Base-by-base conservation (phyloP, 108 stramenopile species). In the Licmophora abbreviata region DNA sequence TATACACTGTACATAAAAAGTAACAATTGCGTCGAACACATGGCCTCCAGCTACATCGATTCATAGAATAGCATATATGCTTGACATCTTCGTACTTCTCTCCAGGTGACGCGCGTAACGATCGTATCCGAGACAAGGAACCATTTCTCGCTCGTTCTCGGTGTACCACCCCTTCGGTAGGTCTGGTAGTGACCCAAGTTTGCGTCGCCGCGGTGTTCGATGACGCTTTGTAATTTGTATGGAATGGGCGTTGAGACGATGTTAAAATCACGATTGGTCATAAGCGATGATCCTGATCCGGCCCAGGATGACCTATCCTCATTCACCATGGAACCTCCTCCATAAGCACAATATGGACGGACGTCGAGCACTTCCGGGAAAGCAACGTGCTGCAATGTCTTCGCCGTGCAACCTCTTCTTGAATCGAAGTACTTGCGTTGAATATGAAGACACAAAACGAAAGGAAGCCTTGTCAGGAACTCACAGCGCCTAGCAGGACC, bases 1-100 rank as follows among this genome's bases (percentile, higher is more conserved):
- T n/a, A n/a, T n/a, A n/a, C n/a, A n/a, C n/a, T n/a, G n/a, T n/a
- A n/a, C n/a, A n/a, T n/a, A n/a, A n/a, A n/a, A n/a, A n/a, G n/a
- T n/a, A n/a, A n/a, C n/a, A n/a, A n/a, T n/a, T n/a, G n/a, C n/a
- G n/a, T n/a, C n/a, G n/a, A n/a, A n/a, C n/a, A n/a, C n/a, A n/a
- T n/a, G n/a, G n/a, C n/a, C n/a, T n/a, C n/a, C n/a, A n/a, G 24
- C 23, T 49, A 68, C 17, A 74, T 43, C 22, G 62, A 63, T 36
- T 73, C 81, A 55, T 90, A 90, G 49, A 90, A 83, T 28, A 90
- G 68, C 84, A 90, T 83, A 49, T 83, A 90, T 1, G 88, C 88
- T 54, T 90, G 84, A 32, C 73, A 76, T 18, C 31, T 49, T 47
- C 62, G 58, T n/a, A 90, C 84, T 14, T 81, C 65, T 38, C 63